These are phyloP conservation scores for Achaetomium macrosporum DNA, from an alignment of 2,329 filamentous ascomycete species.

Conservation along the genomic window DNA sequence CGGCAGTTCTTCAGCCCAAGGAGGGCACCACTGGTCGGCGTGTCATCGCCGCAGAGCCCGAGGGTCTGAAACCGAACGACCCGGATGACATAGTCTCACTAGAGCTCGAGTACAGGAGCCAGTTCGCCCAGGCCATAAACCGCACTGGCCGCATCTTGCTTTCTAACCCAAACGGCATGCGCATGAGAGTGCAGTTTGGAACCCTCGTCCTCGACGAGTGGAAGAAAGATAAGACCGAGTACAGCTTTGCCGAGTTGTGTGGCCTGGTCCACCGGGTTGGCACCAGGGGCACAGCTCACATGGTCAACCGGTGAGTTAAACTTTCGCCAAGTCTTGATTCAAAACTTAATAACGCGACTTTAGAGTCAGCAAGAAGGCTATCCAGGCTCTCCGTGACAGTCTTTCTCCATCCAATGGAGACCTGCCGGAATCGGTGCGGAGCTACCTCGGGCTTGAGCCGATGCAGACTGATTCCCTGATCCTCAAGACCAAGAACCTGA, in stretches of 20 bases:
- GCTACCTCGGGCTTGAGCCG: slow-evolving; percentile 6
- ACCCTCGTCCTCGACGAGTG: slow-evolving; percentile 18
- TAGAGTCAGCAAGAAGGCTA: slow-evolving; percentile 4
- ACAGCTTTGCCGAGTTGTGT: slow-evolving; percentile 17
- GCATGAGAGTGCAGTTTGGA: slow-evolving; percentile 22
- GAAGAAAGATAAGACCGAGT: slow-evolving; percentile 17
- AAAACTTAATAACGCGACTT: not conserved
- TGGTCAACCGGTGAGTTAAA: slow-evolving; percentile 15
- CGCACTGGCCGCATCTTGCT: slow-evolving; percentile 4
- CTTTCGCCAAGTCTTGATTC: not conserved
- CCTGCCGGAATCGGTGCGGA: slow-evolving; percentile 3
- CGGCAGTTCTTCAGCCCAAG: slow-evolving; percentile 1
- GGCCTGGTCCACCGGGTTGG: slow-evolving; percentile 11
- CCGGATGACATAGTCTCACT: not conserved
- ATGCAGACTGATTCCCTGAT: slow-evolving; percentile 10
- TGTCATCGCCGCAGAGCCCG: not conserved
- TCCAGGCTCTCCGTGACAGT: not conserved
- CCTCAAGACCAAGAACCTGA: slow-evolving; percentile 19
- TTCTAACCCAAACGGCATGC: slow-evolving; percentile 18
- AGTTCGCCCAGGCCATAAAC: slow-evolving; percentile 6
- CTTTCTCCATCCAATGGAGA: not conserved
- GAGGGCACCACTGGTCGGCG: slow-evolving; percentile 8
- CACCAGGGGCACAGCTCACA: slow-evolving; percentile 16
- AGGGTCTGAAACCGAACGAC: not conserved
- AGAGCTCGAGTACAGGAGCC: slow-evolving; percentile 7